These are phyloP conservation scores for Azolla pinnata DNA, from an alignment of 75 land plant genomes.

Conservation along the genomic window DNA sequence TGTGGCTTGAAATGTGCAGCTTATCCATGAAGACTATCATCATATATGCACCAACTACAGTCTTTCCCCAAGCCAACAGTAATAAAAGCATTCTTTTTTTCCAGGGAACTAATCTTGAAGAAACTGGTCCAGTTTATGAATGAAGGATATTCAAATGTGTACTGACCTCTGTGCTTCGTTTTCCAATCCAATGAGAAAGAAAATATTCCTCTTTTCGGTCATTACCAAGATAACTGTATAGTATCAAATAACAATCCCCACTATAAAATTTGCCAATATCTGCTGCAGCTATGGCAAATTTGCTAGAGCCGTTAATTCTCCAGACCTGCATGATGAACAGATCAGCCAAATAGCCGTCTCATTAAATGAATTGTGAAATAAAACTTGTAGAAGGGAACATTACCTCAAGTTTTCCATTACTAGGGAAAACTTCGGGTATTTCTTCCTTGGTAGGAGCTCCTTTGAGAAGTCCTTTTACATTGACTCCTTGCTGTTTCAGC, in stretches of 20 bases:
- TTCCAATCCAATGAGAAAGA: constrained; percentile 87
- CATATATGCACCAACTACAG: too few relatives aligned
- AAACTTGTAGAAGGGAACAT: not conserved
- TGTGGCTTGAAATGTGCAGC: too few relatives aligned
- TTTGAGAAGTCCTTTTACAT: constrained; percentile 80
- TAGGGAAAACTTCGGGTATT: constrained; percentile 57
- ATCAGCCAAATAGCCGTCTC: too few relatives aligned
- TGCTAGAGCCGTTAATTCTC: constrained; percentile 66
- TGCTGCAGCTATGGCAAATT: constrained; percentile 43
- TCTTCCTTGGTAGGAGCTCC: constrained; percentile 77
- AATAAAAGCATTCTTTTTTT: too few relatives aligned
- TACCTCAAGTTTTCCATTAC: constrained; percentile 82
- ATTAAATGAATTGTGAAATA: too few relatives aligned
- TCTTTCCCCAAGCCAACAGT: too few relatives aligned
- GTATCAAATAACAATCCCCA: constrained; percentile 83
- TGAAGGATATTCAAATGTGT: not conserved
- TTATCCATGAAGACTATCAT: too few relatives aligned
- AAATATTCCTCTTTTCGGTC: constrained; percentile 76
- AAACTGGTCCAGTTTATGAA: too few relatives aligned
- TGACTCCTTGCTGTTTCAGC: constrained; percentile 75
- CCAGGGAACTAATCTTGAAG: too few relatives aligned
- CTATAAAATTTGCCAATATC: constrained; percentile 77
- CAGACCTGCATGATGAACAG: constrained; percentile 85
- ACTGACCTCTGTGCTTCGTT: constrained; percentile 55
- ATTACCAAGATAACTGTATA: constrained; percentile 78